Percentiles rank a stretch among this genome's conserved stretches.
Conservation (phyloP, 1,284 basidiomycete genomes). For the Jaminaea rosea region DNA sequence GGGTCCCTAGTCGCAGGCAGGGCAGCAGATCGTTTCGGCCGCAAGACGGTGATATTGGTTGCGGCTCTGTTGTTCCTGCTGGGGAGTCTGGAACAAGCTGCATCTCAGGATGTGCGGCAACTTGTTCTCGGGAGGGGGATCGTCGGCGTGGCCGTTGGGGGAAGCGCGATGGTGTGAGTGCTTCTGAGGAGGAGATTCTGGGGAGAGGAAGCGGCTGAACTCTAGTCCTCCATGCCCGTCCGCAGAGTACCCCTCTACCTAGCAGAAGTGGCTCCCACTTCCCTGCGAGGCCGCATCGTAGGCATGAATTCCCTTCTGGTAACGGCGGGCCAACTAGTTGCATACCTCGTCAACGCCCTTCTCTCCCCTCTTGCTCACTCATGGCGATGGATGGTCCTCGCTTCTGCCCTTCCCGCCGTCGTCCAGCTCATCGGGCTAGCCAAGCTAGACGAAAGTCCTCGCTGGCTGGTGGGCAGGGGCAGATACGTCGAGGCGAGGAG, state of each 20-base stretch:
- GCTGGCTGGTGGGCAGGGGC: constrained; percentile 29
- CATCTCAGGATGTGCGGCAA: constrained; percentile 29
- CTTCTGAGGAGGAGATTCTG: too few relatives aligned
- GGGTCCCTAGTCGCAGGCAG: constrained; percentile 25
- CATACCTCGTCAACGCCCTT: constrained; percentile 28
- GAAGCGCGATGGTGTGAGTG: constrained; percentile 29
- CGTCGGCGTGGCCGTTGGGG: constrained; percentile 33
- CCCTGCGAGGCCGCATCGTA: constrained; percentile 28
- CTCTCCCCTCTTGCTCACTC: constrained; percentile 33
- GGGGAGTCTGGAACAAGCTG: constrained; percentile 33
- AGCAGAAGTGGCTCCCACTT: constrained; percentile 29
- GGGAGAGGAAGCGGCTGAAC: too few relatives aligned
- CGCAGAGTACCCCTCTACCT: constrained; percentile 35
- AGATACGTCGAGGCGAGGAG: constrained; percentile 19
- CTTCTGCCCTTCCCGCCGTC: constrained; percentile 25
- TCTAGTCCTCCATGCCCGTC: too few relatives aligned
- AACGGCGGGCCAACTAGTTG: constrained; percentile 37
- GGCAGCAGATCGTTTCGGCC: constrained; percentile 25
- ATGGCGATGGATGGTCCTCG: constrained; percentile 40
- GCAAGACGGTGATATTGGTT: constrained; percentile 24
- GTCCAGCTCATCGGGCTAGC: constrained; percentile 32
- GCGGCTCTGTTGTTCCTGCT: constrained; percentile 31
- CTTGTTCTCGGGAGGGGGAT: constrained; percentile 31
- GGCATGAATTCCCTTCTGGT: constrained; percentile 34
- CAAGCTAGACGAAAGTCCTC: constrained; percentile 30